Base-by-base conservation (phyloP, 495 filamentous ascomycete species). In the Gamarada debralockiae region DNA sequence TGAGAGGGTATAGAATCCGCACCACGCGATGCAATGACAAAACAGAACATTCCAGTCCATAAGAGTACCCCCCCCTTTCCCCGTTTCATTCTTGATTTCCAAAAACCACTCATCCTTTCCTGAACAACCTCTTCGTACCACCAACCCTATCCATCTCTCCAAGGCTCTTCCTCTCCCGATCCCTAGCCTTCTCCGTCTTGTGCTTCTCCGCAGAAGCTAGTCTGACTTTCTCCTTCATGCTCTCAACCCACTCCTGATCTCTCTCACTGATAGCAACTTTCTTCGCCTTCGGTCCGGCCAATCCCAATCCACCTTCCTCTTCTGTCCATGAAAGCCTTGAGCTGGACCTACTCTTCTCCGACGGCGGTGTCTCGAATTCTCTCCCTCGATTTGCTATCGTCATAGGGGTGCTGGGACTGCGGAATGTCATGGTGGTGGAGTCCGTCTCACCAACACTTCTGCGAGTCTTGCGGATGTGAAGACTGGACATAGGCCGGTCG, bases 231-330 rank as follows among this genome's bases (percentile, higher is more conserved):
- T 84, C 82, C 64, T 87, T 78, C 69, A 90, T 82, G 24, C 78
- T 83, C 64, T 90, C 82, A 2, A 90, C 81, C 86, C 86, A 90
- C 36, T 78, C 75, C 43, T 77, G 70, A 56, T 82, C 82, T 65
- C 87, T 80, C 49, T 78, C 77, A 43, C 73, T 79, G 56, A 90
- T 79, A 41, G 77, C 75, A 7, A 74, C 63, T 34, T 74, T 77
- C 67, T 79, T 84, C 29, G 66, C 60, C 46, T 73, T 74, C 5
- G 84, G 83, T 12, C 84, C 84, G 1, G 83, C 82, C 23, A 88
- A 72, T 3, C 83, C 83, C 9, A 86, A 69, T 2, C 71, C 64
- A 55, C 61, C 73, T 48, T 82, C 79, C 18, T 82, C 78, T 53
- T 79, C 80, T 12, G 69, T 66, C 75, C 78, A 81, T 10, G 73